Evolutionary conservation across 129 eudicot species (phyloP).

Genomic region (Arctium minus): DNA sequence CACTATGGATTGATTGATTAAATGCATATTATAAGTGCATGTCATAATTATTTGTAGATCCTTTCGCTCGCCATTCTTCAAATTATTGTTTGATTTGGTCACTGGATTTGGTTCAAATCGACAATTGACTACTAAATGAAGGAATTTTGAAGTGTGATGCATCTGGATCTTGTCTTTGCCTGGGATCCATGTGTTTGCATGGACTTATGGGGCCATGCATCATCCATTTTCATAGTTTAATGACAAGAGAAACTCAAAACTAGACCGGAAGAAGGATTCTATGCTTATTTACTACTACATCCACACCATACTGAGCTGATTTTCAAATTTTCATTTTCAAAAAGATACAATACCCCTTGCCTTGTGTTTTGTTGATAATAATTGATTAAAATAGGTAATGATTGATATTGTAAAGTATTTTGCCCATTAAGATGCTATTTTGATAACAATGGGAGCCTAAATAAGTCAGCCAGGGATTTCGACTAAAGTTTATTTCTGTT

Average conservation of each 20-base stretch:
- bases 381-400: background rate
- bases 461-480: background rate
- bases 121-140: background rate
- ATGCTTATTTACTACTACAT: no score
- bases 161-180: slow-evolving; percentile 16
- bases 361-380: background rate
- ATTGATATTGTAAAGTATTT: background rate
- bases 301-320: background rate
- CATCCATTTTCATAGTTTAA: background rate
- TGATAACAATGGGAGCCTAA: background rate
- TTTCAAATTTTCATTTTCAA: background rate
- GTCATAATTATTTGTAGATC: background rate
- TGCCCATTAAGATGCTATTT: background rate
- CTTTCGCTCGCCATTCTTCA: background rate
- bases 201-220: background rate
- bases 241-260: background rate
- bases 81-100: background rate
- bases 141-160: background rate
- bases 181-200: background rate
- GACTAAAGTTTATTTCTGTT: background rate
- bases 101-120: background rate
- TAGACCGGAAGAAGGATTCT: no score
- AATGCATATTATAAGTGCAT: background rate
- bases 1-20: background rate
- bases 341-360: background rate